These are phyloP conservation scores for Hysterium pulicare DNA, from an alignment of 2,329 filamentous ascomycete genomes.

Conservation along the genomic window DNA sequence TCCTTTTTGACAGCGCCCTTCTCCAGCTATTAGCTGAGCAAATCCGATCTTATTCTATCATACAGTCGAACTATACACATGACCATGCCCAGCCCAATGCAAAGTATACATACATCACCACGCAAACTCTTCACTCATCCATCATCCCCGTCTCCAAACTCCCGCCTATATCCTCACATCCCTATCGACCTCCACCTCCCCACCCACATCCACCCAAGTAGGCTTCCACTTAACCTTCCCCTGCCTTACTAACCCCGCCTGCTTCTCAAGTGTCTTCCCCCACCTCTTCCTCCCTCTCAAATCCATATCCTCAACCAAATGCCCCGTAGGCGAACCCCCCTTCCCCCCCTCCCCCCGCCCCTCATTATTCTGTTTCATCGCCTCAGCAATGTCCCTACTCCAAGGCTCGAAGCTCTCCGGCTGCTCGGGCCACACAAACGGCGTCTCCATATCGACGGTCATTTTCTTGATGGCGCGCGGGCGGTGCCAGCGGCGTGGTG, in stretches of 20 bases:
- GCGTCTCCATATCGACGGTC: slow-evolving; percentile 83
- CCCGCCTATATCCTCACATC: slow-evolving; percentile 1
- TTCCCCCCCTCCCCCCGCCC: slow-evolving; percentile 14
- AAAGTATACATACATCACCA: too few relatives aligned
- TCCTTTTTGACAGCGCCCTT: too few relatives aligned
- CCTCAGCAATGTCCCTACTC: slow-evolving; percentile 9
- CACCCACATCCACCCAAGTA: slow-evolving; percentile 23
- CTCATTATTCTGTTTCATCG: slow-evolving; percentile 4
- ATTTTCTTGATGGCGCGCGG: slow-evolving; percentile 81
- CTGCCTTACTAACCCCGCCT: slow-evolving; percentile 10
- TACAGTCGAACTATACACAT: too few relatives aligned
- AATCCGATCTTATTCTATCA: too few relatives aligned
- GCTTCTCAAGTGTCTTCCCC: slow-evolving; percentile 26
- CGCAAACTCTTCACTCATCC: too few relatives aligned
- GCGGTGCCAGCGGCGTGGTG: slow-evolving; percentile 60
- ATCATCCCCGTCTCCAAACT: too few relatives aligned
- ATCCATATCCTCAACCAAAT: slow-evolving; percentile 7
- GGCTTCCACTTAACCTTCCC: slow-evolving; percentile 38
- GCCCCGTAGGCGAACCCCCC: too few relatives aligned
- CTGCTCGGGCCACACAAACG: slow-evolving; percentile 81
- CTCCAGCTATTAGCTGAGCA: too few relatives aligned
- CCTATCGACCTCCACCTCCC: slow-evolving; percentile 1
- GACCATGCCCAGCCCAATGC: too few relatives aligned
- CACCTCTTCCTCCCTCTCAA: slow-evolving; percentile 22
- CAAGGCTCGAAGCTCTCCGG: slow-evolving; percentile 53